phyloP scores from a whole-genome alignment of 140 eudicot genomes.

The Bidens hawaiensis region DNA sequence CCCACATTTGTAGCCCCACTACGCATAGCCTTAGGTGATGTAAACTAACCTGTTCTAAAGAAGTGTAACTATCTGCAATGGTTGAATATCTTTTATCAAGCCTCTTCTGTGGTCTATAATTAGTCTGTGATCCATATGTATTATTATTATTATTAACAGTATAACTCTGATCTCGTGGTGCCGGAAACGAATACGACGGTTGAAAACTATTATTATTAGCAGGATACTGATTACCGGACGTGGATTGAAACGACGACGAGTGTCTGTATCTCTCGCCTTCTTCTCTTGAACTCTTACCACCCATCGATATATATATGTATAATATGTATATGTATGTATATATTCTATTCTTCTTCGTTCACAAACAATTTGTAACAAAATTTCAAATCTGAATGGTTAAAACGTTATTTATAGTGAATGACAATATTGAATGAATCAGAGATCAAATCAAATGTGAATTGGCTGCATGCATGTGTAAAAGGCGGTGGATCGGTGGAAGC shows the following conservation, averaged over 20 bases:
- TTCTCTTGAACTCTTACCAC: slow-evolving; percentile 56
- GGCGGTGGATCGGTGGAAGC: slow-evolving; percentile 8
- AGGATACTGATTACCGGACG: slow-evolving; percentile 33
- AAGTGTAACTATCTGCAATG: slow-evolving; percentile 73
- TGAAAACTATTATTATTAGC: slow-evolving; percentile 38
- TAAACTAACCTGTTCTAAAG: slow-evolving; percentile 78
- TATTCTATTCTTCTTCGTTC: neutral
- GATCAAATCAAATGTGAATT: slow-evolving; percentile 3
- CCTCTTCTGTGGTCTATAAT: slow-evolving; percentile 47
- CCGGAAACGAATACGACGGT: slow-evolving; percentile 34
- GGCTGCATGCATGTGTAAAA: neutral
- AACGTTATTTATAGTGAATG: slow-evolving; percentile 8
- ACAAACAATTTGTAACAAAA: slow-evolving; percentile 6
- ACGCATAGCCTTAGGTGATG: no score
- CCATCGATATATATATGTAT: slow-evolving; percentile 38
- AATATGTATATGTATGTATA: neutral
- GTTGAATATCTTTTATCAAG: slow-evolving; percentile 71
- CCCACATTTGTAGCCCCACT: no score
- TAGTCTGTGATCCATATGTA: slow-evolving; percentile 24
- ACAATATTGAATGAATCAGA: no score
- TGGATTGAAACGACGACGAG: slow-evolving; percentile 34
- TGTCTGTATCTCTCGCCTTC: slow-evolving; percentile 36
- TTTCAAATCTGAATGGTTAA: neutral
- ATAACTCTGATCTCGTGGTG: slow-evolving; percentile 29
- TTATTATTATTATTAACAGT: slow-evolving; percentile 26